Conservation (phyloP, 176 grass and related monocot species). For the Lolium rigidum region DNA sequence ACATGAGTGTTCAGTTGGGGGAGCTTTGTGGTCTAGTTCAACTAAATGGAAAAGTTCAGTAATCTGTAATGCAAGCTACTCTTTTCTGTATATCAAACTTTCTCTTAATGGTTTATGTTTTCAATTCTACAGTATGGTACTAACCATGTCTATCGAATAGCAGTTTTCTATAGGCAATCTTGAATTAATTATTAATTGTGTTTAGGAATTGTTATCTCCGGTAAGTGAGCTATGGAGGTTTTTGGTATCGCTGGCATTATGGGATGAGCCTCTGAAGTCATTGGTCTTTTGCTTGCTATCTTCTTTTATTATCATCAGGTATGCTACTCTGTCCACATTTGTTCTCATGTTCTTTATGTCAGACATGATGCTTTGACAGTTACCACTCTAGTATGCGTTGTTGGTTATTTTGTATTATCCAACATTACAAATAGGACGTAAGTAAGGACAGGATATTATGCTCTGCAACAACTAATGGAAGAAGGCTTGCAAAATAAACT, state of each 20-base stretch:
- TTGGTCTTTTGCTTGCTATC: slow-evolving; percentile 70
- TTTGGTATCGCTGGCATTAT: slow-evolving; percentile 72
- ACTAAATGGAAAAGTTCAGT: neutral
- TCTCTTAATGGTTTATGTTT: neutral
- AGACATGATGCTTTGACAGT: slow-evolving; percentile 15
- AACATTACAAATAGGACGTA: neutral
- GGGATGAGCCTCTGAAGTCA: slow-evolving; percentile 88
- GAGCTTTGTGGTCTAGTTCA: neutral
- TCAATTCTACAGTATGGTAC: neutral
- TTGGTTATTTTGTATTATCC: slow-evolving; percentile 27
- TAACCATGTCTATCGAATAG: neutral
- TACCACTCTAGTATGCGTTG: neutral
- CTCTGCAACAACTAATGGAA: neutral
- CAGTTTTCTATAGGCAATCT: neutral
- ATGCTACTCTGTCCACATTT: slow-evolving; percentile 30
- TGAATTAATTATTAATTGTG: slow-evolving; percentile 24
- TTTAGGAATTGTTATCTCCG: slow-evolving; percentile 81
- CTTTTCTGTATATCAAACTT: slow-evolving; percentile 9
- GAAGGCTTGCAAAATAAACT: slow-evolving; percentile 28
- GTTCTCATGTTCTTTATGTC: slow-evolving; percentile 20
- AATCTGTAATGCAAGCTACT: neutral
- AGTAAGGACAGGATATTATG: neutral
- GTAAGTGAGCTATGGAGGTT: slow-evolving; percentile 70
- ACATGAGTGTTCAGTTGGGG: neutral
- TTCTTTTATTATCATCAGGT: slow-evolving; percentile 79